Evolutionary conservation across 768 basidiomycete species (phyloP).

Genomic region (Pholiota molesta): DNA sequence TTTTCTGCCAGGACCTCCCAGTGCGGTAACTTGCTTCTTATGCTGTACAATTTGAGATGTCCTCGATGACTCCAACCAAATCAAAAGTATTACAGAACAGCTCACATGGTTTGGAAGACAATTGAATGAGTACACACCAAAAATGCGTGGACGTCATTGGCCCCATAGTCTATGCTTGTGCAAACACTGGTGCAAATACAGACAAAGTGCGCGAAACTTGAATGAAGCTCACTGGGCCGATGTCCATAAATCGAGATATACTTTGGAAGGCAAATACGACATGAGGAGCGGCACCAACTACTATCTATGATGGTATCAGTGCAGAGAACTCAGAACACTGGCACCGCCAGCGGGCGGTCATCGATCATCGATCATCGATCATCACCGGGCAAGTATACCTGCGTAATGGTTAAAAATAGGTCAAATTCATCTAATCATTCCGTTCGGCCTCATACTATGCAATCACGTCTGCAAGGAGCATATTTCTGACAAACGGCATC

Average conservation of each 20-base stretch:
- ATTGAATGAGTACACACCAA: no score
- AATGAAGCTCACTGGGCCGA: not conserved
- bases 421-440: not conserved
- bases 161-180: conserved; percentile 10
- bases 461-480: not conserved
- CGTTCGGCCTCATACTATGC: not conserved
- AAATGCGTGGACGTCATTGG: not conserved
- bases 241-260: not conserved
- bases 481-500: no score
- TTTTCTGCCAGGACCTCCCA: not conserved
- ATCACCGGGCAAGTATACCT: not conserved
- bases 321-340: not conserved
- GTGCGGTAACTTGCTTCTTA: not conserved
- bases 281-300: not conserved
- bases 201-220: not conserved
- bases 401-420: not conserved
- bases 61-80: not conserved
- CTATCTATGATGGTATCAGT: not conserved
- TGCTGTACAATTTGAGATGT: not conserved
- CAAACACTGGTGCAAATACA: conserved; percentile 8
- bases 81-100: no score
- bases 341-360: not conserved
- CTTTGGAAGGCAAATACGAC: not conserved
- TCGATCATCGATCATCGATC: no score
- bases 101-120: no score